Conservation (phyloP, 441 rosid genomes). For the Erodium trifolium region DNA sequence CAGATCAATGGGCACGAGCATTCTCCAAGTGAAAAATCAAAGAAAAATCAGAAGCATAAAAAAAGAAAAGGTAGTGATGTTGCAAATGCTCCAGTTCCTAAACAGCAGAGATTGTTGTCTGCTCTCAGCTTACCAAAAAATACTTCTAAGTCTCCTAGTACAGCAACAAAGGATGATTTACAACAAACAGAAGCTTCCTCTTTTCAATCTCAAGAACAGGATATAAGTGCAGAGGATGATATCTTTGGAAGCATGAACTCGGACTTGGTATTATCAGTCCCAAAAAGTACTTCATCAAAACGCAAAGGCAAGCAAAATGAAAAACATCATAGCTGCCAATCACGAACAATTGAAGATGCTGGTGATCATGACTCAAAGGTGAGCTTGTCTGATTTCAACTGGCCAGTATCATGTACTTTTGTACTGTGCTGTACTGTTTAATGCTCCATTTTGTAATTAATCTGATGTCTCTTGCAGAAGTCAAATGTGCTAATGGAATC, state of each 20-base stretch:
- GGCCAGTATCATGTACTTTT: constrained; percentile 4
- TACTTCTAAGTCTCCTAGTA: constrained; percentile 28
- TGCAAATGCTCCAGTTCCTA: constrained; percentile 52
- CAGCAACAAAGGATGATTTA: constrained; percentile 32
- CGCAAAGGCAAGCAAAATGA: constrained; percentile 39
- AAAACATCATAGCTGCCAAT: constrained; percentile 33
- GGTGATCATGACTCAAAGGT: constrained; percentile 52
- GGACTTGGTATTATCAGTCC: constrained; percentile 35
- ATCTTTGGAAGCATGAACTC: constrained; percentile 32
- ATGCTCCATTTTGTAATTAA: constrained; percentile 7
- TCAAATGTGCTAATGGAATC: constrained; percentile 32
- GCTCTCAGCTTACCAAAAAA: constrained; percentile 43
- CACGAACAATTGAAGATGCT: constrained; percentile 27
- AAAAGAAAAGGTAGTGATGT: constrained; percentile 49
- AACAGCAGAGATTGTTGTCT: constrained; percentile 64
- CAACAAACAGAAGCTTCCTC: constrained; percentile 26
- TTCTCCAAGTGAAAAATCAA: constrained; percentile 35
- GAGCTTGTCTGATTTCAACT: constrained; percentile 14
- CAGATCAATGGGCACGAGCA: constrained; percentile 76
- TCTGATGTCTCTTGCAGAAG: constrained; percentile 25
- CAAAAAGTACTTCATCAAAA: constrained; percentile 38
- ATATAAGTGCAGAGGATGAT: constrained; percentile 33
- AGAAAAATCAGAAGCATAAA: constrained; percentile 36
- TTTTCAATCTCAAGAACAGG: constrained; percentile 19
- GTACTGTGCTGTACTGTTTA: constrained; percentile 13